Conservation (phyloP, 192 early-diverging fungal species). For the Blastocladiella britannica region DNA sequence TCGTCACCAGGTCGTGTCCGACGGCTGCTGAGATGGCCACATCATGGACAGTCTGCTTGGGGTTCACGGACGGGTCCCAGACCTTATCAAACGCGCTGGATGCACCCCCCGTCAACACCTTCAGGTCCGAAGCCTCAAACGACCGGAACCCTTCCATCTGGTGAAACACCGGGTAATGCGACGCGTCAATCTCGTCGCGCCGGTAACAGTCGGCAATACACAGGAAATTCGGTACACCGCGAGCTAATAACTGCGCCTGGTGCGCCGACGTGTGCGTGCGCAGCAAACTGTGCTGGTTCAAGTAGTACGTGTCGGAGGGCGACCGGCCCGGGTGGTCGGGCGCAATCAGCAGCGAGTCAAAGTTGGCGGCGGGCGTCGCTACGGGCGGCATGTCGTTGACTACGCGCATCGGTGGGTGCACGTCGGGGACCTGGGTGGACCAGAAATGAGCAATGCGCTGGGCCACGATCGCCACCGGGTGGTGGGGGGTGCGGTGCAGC, state of each 20-base stretch:
- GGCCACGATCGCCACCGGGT: slow-evolving; percentile 77
- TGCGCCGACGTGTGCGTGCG: slow-evolving; percentile 91
- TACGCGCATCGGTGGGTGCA: too few species aligned
- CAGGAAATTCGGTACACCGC: slow-evolving; percentile 43
- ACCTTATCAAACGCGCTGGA: too few species aligned
- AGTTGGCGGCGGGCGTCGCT: slow-evolving; percentile 66
- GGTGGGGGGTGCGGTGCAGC: slow-evolving; percentile 52
- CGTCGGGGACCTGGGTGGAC: slow-evolving; percentile 31
- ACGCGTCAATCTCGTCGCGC: slow-evolving; percentile 84
- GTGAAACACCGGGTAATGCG: slow-evolving; percentile 94
- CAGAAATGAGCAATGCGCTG: slow-evolving; percentile 35
- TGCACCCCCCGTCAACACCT: not conserved
- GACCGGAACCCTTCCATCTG: slow-evolving; percentile 88
- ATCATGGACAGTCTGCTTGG: slow-evolving; percentile 50
- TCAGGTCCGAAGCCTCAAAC: slow-evolving; percentile 18
- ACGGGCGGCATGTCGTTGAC: slow-evolving; percentile 53
- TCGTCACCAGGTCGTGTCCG: slow-evolving; percentile 48
- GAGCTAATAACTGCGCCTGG: slow-evolving; percentile 54
- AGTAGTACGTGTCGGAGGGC: slow-evolving; percentile 78
- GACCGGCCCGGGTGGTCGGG: slow-evolving; percentile 61
- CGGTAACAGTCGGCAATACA: slow-evolving; percentile 96
- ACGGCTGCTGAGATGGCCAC: slow-evolving; percentile 29
- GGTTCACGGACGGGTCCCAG: slow-evolving; percentile 26
- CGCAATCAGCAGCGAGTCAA: slow-evolving; percentile 74
- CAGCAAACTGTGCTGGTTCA: slow-evolving; percentile 56